Evolutionary conservation across 805 yeast species (phyloP), one percentile per base, ranked within the genome.

Genomic region (Yarrowia keelungensis): DNA sequence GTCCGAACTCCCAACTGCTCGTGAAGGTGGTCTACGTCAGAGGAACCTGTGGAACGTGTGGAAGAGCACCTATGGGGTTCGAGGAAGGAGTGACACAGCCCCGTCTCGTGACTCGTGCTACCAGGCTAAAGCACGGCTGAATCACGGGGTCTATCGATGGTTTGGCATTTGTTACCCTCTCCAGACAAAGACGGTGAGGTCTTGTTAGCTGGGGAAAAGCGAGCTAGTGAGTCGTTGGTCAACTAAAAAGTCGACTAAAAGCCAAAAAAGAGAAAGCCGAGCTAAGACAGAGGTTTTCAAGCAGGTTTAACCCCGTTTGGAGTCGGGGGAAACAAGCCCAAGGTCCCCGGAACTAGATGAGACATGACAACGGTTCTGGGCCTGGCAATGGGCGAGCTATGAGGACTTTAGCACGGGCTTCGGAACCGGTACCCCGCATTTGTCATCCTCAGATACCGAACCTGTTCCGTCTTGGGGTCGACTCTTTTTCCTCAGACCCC

Each of bases 201-300:
- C 61, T 54, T 54, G 61, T 54, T 53, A 19, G 35, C 43, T 53
- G 59, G 59, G 59, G 59, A 53, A 26, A 53, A 53, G 59, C 59
- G 59, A 38, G 59, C 59, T 53, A 53, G 38, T 26, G 32, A 26
- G 32, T 26, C 32, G 4, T 26, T 26, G 39, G 45, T 38, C 43
- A 53, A 53, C 59, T 53, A 38, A 53, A 53, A 53, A 53, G 59
- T 53, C 59, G 43, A 53, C 59, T 53, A 53, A 53, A 38, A 5
- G 43, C 19, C 14, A 39, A 50, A 53, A 53, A 53, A 5, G 41
- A 8, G n/a, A 38, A 53, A 53, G 45, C 16, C 36, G 36, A 53
- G 14, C 45, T 36, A 36, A 51, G 42, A 51, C 56, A 32, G 19
- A 5, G 5, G 5, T 16, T 36, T 49, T 51, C 14, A 16, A 51